Evolutionary conservation across 352 stramenopile genomes (phyloP), one percentile per base, ranked within the genome.

Genomic region (Phytophthora quininea): DNA sequence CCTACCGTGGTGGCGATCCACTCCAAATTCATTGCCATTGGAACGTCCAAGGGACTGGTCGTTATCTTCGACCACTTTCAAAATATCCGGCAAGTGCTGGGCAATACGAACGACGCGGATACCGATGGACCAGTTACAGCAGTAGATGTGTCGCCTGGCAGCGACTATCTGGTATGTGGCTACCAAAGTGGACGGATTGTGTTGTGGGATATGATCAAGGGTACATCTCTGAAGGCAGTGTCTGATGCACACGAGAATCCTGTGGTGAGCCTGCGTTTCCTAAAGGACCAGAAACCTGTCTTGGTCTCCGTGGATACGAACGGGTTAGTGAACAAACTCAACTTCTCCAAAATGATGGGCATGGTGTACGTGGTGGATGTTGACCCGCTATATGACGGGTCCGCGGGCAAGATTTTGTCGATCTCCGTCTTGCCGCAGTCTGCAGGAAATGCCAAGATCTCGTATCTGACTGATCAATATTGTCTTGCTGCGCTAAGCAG

Each of bases 1-100:
- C 96, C 96, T 8, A 98, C 95, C 0, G 90, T 97, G 37, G 80
- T 99, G 33, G 95, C 94, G 9, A 97, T 98, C 54, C 96, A 98
- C 77, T 97, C 92, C 62, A 98, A 98, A 82, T 98, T 99, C 64
- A 99, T 99, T 69, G 93, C 96, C 2, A 94, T 99, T 60, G 97
- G 96, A 37, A 98, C 95, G 46, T 98, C 97, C 71, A 92, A 93
- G 55, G 96, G 96, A 2, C 77, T 97, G 8, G 89, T 99, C 51
- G 86, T 98, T 47, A 92, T 98, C 37, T 99, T 98, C 71, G 97
- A 99, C 73, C 91, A 98, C 66, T 99, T 98, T 72, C 94, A 99
- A 76, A 96, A 98, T 37, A 92, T 95, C 53, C 83, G 86, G 43
- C 88, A 97, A 79, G 89, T 96, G 40, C 76, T 98, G 12, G 86